phyloP scores from a whole-genome alignment of 768 basidiomycete genomes.

The Rhodosporidiobolus sp. region DNA sequence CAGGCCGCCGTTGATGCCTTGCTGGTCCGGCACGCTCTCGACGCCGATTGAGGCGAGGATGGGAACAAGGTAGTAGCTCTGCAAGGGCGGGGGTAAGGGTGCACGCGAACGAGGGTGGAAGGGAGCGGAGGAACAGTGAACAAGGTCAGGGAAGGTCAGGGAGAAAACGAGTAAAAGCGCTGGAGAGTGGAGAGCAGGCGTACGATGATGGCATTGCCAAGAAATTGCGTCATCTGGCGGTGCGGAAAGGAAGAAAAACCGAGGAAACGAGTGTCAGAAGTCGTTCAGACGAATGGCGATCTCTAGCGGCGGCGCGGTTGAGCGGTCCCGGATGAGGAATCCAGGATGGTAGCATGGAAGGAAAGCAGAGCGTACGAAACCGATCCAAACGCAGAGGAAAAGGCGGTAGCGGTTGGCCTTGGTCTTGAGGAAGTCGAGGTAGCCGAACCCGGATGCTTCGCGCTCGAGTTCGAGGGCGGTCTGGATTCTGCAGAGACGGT shows the following conservation, averaged over 20 bases:
- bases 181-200: conserved; percentile 26
- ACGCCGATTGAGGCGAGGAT: conserved; percentile 33
- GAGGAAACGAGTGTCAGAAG: too few relatives aligned
- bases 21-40: conserved; percentile 22
- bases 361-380: too few relatives aligned
- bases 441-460: background rate
- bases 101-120: background rate
- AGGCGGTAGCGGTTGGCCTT: conserved; percentile 28
- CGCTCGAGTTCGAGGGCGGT: conserved; percentile 14
- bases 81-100: background rate
- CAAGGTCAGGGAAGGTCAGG: background rate
- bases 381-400: conserved; percentile 24
- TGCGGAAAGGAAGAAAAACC: too few relatives aligned
- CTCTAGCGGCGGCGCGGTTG: too few relatives aligned
- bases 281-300: too few relatives aligned
- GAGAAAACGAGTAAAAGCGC: background rate
- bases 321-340: too few relatives aligned
- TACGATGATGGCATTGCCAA: conserved; percentile 31
- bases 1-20: conserved; percentile 38
- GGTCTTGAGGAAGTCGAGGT: conserved; percentile 21
- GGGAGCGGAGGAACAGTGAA: background rate
- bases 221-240: conserved; percentile 9
- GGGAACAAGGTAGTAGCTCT: conserved; percentile 23
- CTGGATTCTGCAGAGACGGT: background rate
- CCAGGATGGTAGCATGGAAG: too few relatives aligned